Evolutionary conservation across 1,139 yeast genomes (phyloP).

Genomic region (Wickerhamiella infanticola): DNA sequence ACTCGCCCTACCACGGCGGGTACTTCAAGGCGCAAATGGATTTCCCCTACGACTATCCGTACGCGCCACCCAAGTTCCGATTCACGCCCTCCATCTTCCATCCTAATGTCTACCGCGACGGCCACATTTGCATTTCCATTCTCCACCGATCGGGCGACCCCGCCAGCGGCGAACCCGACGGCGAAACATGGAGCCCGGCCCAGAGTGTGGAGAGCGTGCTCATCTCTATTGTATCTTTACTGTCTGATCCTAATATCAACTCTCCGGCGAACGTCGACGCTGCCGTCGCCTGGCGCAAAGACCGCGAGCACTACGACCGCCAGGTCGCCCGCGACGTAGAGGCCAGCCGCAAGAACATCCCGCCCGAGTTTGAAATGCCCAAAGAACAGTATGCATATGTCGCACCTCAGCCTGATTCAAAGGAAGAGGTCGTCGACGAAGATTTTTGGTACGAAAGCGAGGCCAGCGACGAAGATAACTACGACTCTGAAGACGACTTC

Average conservation of each 20-base stretch:
- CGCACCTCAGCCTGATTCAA: slow-evolving; percentile 29
- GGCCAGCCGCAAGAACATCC: slow-evolving; percentile 69
- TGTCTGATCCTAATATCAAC: slow-evolving; percentile 84
- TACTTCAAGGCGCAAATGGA: slow-evolving; percentile 86
- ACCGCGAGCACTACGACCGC: slow-evolving; percentile 63
- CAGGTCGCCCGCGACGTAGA: slow-evolving; percentile 74
- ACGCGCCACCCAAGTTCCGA: slow-evolving; percentile 77
- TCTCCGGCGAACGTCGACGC: slow-evolving; percentile 98
- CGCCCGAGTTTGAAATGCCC: slow-evolving; percentile 75
- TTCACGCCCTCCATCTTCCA: slow-evolving; percentile 93
- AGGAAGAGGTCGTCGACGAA: slow-evolving; percentile 62
- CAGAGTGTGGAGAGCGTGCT: slow-evolving; percentile 87
- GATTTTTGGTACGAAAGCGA: slow-evolving; percentile 77
- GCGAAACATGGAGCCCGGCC: slow-evolving; percentile 83
- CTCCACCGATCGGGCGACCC: slow-evolving; percentile 83
- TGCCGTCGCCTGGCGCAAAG: slow-evolving; percentile 77
- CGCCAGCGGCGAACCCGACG: slow-evolving; percentile 79
- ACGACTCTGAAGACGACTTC: slow-evolving; percentile 1
- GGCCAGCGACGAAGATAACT: slow-evolving; percentile 42
- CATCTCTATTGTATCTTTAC: slow-evolving; percentile 72
- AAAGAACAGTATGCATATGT: slow-evolving; percentile 46
- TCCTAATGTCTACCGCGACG: slow-evolving; percentile 89
- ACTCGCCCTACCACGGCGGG: slow-evolving; percentile 90
- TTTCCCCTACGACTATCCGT: slow-evolving; percentile 85
- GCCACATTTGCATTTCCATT: slow-evolving; percentile 81